A percentile compares a stretch with the other conserved stretches of the same genome.
phyloP scores from a whole-genome alignment of 495 filamentous ascomycete species.

The Aspergillus sclerotiicarbonarius region DNA sequence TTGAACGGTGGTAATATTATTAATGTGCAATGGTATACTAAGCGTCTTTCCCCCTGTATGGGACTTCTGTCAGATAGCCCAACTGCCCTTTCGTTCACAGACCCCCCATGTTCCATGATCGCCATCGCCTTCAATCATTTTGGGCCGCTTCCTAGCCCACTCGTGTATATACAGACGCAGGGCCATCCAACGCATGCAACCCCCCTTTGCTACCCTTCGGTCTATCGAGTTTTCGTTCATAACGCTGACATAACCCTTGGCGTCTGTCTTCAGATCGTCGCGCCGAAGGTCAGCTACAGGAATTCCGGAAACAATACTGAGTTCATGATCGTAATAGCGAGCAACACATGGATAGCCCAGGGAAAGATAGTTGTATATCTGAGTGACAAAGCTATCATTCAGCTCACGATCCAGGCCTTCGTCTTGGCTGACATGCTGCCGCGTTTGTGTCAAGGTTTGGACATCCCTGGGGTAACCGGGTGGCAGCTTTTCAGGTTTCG shows the following conservation, averaged over 20 bases:
- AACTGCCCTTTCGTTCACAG: conserved; percentile 72
- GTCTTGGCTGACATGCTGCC: conserved; percentile 49
- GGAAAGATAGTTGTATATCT: conserved; percentile 94
- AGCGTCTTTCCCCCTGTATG: no score
- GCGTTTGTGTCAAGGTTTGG: conserved; percentile 8
- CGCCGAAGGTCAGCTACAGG: conserved; percentile 60
- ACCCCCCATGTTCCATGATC: conserved; percentile 66
- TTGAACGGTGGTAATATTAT: no score
- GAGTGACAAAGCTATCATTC: conserved; percentile 80
- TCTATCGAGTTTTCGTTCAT: conserved; percentile 40
- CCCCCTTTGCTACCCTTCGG: conserved; percentile 35
- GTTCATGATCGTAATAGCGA: conserved; percentile 75
- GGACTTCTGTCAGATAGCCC: conserved; percentile 59
- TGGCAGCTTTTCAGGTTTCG: not conserved
- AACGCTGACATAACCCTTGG: conserved; percentile 66
- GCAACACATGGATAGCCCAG: conserved; percentile 85
- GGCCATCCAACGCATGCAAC: conserved; percentile 74
- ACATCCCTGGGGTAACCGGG: not conserved
- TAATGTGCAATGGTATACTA: no score
- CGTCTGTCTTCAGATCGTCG: conserved; percentile 65
- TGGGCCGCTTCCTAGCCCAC: conserved; percentile 78
- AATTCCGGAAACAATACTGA: conserved; percentile 73
- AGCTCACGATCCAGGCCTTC: conserved; percentile 65
- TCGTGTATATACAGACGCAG: conserved; percentile 77
- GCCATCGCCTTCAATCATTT: conserved; percentile 52